phyloP scores from a whole-genome alignment of 2,329 filamentous ascomycete species.

The Neofusicoccum sp. region DNA sequence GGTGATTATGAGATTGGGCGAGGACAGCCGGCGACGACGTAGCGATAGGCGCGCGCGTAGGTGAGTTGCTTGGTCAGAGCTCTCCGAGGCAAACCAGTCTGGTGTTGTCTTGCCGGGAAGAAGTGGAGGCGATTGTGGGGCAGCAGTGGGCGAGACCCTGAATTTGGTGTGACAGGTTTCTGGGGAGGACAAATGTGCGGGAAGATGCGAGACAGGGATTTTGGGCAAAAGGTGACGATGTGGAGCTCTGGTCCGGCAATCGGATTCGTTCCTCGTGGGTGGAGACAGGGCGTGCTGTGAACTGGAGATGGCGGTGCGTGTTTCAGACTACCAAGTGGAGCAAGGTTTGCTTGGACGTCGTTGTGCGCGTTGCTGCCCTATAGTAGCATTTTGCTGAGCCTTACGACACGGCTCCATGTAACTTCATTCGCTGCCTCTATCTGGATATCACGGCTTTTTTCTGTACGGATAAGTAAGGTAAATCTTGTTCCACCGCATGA shows the following conservation, averaged over 20 bases:
- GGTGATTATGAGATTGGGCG: constrained; percentile 1
- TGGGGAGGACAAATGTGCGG: background rate
- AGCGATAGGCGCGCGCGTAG: background rate
- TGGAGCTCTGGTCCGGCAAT: constrained; percentile 7
- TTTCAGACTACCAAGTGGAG: constrained; percentile 3
- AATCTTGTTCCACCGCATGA: background rate
- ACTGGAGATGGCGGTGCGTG: constrained; percentile 7
- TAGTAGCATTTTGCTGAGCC: background rate
- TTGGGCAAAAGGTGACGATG: constrained; percentile 3
- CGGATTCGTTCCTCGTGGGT: constrained; percentile 5
- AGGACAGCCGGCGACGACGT: background rate
- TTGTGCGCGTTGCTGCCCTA: background rate
- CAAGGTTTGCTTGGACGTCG: background rate
- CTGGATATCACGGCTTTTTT: background rate
- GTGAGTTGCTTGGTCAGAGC: background rate
- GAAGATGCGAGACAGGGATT: constrained; percentile 9
- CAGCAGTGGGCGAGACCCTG: background rate
- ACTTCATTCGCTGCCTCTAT: background rate
- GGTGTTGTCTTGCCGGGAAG: background rate
- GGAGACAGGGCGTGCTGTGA: background rate
- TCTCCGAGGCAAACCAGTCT: background rate
- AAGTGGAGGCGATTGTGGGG: background rate
- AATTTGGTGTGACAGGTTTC: background rate
- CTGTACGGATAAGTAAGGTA: background rate
- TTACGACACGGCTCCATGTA: background rate